Conservation (phyloP, 306 rosid genomes). For the Cicer cuneatum region DNA sequence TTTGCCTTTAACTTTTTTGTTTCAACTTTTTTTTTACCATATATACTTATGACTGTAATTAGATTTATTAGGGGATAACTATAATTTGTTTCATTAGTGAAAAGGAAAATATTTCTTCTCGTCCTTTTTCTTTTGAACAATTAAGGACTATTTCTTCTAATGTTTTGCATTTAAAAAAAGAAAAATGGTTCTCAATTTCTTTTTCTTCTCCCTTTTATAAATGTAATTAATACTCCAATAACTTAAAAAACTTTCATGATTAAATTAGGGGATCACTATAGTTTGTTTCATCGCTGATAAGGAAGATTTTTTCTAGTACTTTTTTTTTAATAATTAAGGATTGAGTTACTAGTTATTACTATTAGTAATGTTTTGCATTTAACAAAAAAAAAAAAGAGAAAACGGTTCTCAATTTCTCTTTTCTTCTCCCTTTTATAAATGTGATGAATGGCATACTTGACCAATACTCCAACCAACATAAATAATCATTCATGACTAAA, state of each 20-base stretch:
- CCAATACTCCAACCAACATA: constrained; percentile 44
- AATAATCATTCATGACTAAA: no score
- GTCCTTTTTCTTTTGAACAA: not conserved
- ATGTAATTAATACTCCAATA: constrained; percentile 34
- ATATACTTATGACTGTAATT: constrained; percentile 6
- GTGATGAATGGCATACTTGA: constrained; percentile 36
- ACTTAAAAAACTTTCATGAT: no score
- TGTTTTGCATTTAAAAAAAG: not conserved
- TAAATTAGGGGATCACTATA: no score
- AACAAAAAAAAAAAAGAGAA: constrained; percentile 34
- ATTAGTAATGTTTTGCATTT: constrained; percentile 16
- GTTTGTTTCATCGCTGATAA: not conserved
- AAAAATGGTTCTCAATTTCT: constrained; percentile 15
- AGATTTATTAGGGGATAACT: not conserved
- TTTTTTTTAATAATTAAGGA: no score
- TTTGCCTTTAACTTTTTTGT: constrained; percentile 36
- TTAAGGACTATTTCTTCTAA: not conserved
- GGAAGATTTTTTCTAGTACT: not conserved
- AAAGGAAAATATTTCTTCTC: not conserved
- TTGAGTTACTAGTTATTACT: no score
- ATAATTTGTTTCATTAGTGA: not conserved
- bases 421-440: constrained; percentile 24
- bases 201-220: constrained; percentile 24
- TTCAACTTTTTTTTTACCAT: not conserved
- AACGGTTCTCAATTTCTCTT: constrained; percentile 27